Percentiles rank a stretch among this genome's conserved stretches.
These are phyloP conservation scores for Stachybotrys elegans DNA, from an alignment of 2,329 filamentous ascomycete species.

Conservation along the genomic window DNA sequence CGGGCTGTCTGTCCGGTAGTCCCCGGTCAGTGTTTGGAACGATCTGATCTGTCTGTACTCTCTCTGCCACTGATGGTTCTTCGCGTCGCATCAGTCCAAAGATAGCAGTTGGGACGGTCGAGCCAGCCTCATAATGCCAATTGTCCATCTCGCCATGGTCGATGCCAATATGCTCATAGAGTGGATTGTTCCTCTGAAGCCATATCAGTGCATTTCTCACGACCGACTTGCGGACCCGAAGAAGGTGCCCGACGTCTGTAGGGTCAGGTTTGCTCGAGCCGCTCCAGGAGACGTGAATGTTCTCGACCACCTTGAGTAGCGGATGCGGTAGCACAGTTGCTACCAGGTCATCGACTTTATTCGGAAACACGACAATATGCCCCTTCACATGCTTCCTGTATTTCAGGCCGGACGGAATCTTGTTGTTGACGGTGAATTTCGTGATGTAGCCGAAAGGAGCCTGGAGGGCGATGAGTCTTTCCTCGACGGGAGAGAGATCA, in stretches of 20 bases:
- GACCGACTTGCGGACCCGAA: background rate
- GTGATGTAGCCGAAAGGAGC: background rate
- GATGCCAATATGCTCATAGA: background rate
- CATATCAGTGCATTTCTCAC: background rate
- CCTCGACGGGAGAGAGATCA: conserved; percentile 8
- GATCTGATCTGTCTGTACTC: background rate
- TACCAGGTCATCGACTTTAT: conserved; percentile 6
- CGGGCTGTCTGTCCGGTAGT: background rate
- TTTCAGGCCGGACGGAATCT: background rate
- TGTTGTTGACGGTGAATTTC: background rate
- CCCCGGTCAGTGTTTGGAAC: background rate
- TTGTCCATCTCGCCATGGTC: background rate
- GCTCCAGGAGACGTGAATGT: conserved; percentile 9
- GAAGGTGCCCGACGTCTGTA: background rate
- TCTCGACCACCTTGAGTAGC: conserved; percentile 7
- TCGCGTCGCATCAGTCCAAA: background rate
- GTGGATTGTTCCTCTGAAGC: background rate
- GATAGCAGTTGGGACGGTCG: background rate
- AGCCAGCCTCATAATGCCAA: background rate
- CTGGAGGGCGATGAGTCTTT: conserved; percentile 5
- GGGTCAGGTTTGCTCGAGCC: background rate
- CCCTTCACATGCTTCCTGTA: conserved; percentile 8
- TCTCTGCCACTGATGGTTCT: background rate
- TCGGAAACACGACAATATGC: conserved; percentile 8
- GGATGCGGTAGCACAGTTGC: conserved; percentile 8